These are phyloP conservation scores for Fusarium nisikadoi DNA, from an alignment of 2,329 filamentous ascomycete genomes.

Conservation along the genomic window DNA sequence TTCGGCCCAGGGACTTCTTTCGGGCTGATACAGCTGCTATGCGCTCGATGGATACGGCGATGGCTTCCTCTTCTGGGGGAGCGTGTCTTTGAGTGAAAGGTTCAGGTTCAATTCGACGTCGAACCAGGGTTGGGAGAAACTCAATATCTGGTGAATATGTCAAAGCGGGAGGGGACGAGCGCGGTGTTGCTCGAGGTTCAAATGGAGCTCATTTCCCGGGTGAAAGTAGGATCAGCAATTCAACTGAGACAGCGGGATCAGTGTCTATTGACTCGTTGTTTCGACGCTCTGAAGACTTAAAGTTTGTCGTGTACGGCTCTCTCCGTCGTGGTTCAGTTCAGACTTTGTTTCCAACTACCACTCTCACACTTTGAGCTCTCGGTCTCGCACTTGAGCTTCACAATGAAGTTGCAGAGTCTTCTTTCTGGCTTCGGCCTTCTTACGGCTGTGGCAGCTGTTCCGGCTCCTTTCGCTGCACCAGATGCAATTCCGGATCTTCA, in stretches of 20 bases:
- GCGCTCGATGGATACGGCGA: conserved; percentile 25
- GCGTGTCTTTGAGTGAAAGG: conserved; percentile 6
- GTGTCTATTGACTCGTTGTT: neutral
- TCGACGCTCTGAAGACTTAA: neutral
- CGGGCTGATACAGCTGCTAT: conserved; percentile 11
- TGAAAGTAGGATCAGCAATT: conserved; percentile 1
- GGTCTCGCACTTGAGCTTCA: neutral
- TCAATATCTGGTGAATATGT: neutral
- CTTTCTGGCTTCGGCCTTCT: conserved; percentile 31
- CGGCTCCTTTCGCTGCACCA: conserved; percentile 27
- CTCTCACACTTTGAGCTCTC: neutral
- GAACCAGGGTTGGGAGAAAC: neutral
- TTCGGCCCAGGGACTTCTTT: conserved; percentile 32
- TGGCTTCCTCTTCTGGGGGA: conserved; percentile 38
- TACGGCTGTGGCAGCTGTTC: conserved; percentile 32
- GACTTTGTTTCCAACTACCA: conserved; percentile 1
- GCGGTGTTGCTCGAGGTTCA: conserved; percentile 21
- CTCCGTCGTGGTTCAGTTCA: neutral
- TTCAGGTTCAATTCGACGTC: conserved; percentile 15
- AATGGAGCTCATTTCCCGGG: conserved; percentile 34
- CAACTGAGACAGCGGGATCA: conserved; percentile 17
- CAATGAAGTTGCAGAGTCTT: conserved; percentile 33
- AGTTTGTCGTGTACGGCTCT: neutral
- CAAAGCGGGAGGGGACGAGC: neutral
- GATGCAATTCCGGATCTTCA: conserved; percentile 2